A percentile compares a stretch with the other conserved stretches of the same genome.
phyloP scores from a whole-genome alignment of 345 rosid genomes.

The Eucalyptus guilfoylei region DNA sequence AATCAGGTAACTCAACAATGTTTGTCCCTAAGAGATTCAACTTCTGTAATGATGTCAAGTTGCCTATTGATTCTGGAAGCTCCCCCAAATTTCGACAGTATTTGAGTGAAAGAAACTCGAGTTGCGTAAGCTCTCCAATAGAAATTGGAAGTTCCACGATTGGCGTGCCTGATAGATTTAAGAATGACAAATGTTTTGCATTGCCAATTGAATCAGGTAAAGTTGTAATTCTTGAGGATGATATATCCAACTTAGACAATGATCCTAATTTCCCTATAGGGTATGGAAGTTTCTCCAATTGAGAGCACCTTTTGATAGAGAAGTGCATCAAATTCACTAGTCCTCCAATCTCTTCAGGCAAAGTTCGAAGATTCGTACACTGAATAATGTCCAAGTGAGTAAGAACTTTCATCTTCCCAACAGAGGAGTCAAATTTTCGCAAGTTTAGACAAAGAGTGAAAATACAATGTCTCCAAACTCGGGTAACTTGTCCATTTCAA shows the following conservation, averaged over 20 bases:
- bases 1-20: not conserved
- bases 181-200: not conserved
- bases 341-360: not conserved
- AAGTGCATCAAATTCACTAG: fast-evolving
- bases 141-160: not conserved
- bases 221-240: not conserved
- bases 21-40: not conserved
- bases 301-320: fast-evolving
- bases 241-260: not conserved
- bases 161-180: fast-evolving
- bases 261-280: not conserved
- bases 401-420: not conserved
- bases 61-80: not conserved
- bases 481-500: not conserved
- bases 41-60: not conserved
- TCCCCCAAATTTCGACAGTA: not conserved
- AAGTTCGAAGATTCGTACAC: fast-evolving
- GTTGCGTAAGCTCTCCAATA: fast-evolving
- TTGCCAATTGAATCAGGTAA: not conserved
- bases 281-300: not conserved
- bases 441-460: not conserved
- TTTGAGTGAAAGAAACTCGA: not conserved
- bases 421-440: not conserved
- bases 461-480: not conserved
- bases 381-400: not conserved